Conservation (phyloP, 225 moss, liverwort and hornwort species). For the Bryum argenteum region DNA sequence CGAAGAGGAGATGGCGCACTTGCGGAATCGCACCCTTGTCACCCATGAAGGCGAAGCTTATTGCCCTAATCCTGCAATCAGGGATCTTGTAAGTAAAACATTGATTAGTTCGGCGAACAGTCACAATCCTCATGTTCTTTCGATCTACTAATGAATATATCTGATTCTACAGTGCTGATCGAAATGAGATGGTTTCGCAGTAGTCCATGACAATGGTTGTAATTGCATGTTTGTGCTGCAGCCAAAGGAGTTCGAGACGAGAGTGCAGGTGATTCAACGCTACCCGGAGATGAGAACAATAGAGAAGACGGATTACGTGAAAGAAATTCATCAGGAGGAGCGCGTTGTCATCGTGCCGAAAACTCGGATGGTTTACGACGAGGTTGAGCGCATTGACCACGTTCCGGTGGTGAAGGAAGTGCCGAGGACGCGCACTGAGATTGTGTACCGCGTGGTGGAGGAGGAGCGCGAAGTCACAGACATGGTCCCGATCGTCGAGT, state of each 20-base stretch:
- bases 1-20: constrained; percentile 44
- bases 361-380: constrained; percentile 51
- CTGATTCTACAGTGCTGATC: not conserved
- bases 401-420: constrained; percentile 56
- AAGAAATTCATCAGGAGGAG: constrained; percentile 54
- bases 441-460: constrained; percentile 37
- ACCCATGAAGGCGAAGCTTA: constrained; percentile 49
- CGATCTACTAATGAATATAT: no score
- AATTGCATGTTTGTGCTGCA: constrained; percentile 4
- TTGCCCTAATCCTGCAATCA: constrained; percentile 48
- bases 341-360: constrained; percentile 31
- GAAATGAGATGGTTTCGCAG: no score
- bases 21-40: constrained; percentile 40
- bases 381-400: constrained; percentile 49
- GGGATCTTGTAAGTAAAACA: constrained; percentile 38
- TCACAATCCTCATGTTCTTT: no score
- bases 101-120: no score
- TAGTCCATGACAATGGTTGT: no score
- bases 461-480: constrained; percentile 57
- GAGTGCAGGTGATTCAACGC: constrained; percentile 57
- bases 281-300: constrained; percentile 66
- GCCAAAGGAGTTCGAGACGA: constrained; percentile 61
- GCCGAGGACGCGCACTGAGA: constrained; percentile 39
- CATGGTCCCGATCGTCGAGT: constrained; percentile 53
- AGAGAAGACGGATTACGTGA: constrained; percentile 57